Base-by-base conservation (phyloP, 2,329 filamentous ascomycete species). In the Sporothrix curviconia region DNA sequence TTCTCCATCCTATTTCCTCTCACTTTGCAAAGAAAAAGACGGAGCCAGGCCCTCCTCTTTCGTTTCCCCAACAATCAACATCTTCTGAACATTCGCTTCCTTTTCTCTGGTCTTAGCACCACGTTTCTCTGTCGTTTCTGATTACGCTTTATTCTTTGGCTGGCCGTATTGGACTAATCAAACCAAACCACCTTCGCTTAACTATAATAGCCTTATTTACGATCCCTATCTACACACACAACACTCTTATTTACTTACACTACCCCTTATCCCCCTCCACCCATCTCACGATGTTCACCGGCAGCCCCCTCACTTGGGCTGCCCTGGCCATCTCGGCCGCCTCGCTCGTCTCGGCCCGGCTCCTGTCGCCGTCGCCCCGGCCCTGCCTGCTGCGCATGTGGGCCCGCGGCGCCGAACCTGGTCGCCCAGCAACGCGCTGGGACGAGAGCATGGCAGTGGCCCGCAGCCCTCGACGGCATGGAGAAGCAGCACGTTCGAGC, bases 401-500 rank as follows among this genome's bases (percentile, higher is more conserved):
- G n/a, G 57, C 57, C 24, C 42, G 50, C 47, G 32, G 59, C 58
- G 52, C 50, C 37, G 63, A n/a, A 63, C 25, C 51, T 63, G 47
- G 54, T 55, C 15, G 39, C n/a, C 58, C 47, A 53, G 57, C 17
- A 59, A 56, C 51, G 62, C 57, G 8, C 52, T 65, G 42, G n/a
- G 62, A 62, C 12, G 28, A 55, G 40, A 57, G 58, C 17, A 15
- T 32, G 15, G 59, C 54, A 50, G 51, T 54, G 3, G 25, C 57
- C 17, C 56, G 50, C 6, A 32, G 28, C 28, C 28, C 11, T 11
- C 6, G 28, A 32, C 36, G 19, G 54, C 37, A 53, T 65, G 11
- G 61, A 63, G 36, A 62, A 63, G 59, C n/a, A n/a, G n/a, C 57
- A 60, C 32, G 44, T 59, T 17, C 19, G 8, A 57, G 58, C 17